Evolutionary conservation across 2,329 filamentous ascomycete species (phyloP), one percentile per base, ranked within the genome.

Genomic region (Plenodomus biglobosus): DNA sequence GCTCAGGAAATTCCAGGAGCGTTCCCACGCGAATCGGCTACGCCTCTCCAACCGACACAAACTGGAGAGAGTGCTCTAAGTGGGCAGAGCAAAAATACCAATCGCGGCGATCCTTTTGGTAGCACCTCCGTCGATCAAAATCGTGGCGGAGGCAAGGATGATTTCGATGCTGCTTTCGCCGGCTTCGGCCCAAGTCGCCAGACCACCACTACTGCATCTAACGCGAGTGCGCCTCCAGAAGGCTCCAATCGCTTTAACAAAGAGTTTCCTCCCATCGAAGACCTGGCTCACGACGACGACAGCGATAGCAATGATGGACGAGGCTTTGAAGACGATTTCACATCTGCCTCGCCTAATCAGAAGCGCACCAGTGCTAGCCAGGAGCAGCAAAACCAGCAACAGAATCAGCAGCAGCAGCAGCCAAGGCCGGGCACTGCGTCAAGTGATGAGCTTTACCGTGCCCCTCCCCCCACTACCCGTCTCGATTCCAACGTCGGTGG

Each of bases 211-310:
- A 59, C 69, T 21, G 61, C 59, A 19, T 64, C 68, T 30, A 65
- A 57, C 21, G 47, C 61, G 4, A 68, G 67, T 55, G 64, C 68
- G 6, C 53, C 64, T 30, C 40, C 54, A 24, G 58, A 69, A 24
- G 60, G 59, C 50, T 65, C 80, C 2, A 76, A 73, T 45, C 75
- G 70, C 36, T 87, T 89, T 61, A 81, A 85, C 64, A 80, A 84
- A 18, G 94, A 97, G 68, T 97, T 97, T 66, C 94, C 94, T 24
- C 94, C 92, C 0, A 96, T 97, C 51, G 85, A 87, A n/a, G 90
- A 92, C 68, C 75, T 96, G 48, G 87, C 88, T 53, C 81, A 84
- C 22, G 87, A 92, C 48, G 89, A 92, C 19, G 87, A 95, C n/a
- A 92, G 88, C 22, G 90, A 95, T 51, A 73, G 71, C 45, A 75